Conservation (phyloP, 192 early-diverging fungal genomes). For the Backusella psychrophila region DNA sequence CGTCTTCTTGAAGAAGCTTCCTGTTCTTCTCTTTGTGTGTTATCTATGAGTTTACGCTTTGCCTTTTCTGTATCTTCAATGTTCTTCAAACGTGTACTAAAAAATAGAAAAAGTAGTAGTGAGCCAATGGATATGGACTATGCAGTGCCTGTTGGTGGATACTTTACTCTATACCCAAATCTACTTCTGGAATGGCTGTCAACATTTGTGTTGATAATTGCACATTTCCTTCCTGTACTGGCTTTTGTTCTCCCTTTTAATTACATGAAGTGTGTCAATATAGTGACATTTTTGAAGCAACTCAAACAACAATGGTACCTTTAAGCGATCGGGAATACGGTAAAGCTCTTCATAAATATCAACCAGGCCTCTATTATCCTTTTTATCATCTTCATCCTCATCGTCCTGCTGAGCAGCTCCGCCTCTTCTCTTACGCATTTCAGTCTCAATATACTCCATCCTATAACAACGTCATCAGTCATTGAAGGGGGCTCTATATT, state of each 20-base stretch:
- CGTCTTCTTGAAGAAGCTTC: background rate
- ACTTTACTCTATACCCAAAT: conserved; percentile 76
- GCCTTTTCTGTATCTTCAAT: conserved; percentile 81
- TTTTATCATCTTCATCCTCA: conserved; percentile 27
- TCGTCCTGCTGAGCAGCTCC: conserved; percentile 34
- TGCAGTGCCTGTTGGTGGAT: background rate
- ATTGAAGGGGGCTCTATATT: background rate
- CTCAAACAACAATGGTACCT: conserved; percentile 27
- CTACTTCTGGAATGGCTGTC: conserved; percentile 89
- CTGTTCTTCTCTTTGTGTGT: conserved; percentile 35
- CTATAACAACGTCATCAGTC: conserved; percentile 24
- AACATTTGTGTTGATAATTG: conserved; percentile 85
- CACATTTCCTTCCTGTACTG: conserved; percentile 81
- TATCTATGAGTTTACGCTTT: conserved; percentile 55
- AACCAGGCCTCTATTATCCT: conserved; percentile 36
- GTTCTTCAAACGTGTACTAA: conserved; percentile 62
- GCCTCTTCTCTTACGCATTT: conserved; percentile 62
- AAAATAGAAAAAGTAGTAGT: background rate
- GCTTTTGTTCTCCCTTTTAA: conserved; percentile 51
- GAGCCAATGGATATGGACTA: background rate
- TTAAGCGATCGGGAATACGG: conserved; percentile 61
- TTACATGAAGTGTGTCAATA: background rate
- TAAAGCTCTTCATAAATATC: conserved; percentile 63
- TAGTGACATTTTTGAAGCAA: background rate
- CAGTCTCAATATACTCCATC: conserved; percentile 83